Conservation (phyloP, 306 rosid species). For the Cucurbita ficifolia region DNA sequence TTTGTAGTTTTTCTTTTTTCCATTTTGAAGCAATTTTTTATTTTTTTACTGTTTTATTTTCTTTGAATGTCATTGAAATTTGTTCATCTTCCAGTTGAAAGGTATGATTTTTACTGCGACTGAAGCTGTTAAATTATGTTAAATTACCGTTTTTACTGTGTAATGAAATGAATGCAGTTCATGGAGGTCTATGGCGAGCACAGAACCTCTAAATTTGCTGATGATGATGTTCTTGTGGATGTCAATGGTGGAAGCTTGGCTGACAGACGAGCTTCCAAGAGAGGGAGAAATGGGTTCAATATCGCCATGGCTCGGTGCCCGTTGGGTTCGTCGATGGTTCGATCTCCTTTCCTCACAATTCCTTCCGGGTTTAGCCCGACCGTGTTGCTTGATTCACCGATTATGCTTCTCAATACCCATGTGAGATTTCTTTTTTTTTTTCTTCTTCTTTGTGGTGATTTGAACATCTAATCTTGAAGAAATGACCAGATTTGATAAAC, state of each 20-base stretch:
- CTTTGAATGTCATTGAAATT: background rate
- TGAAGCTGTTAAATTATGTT: background rate
- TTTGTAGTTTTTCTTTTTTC: background rate
- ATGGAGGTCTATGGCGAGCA: background rate
- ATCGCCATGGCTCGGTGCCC: constrained; percentile 28
- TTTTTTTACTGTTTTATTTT: background rate
- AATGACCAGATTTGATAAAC: background rate
- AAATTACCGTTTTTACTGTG: background rate
- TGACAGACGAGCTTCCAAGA: constrained; percentile 41
- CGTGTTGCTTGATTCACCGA: constrained; percentile 57
- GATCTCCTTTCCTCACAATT: constrained; percentile 44
- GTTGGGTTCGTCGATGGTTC: constrained; percentile 14
- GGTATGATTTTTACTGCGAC: background rate
- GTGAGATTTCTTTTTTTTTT: constrained; percentile 5
- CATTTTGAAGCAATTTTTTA: background rate
- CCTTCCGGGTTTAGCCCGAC: constrained; percentile 66
- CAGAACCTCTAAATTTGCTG: background rate
- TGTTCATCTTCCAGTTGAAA: background rate
- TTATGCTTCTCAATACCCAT: constrained; percentile 62
- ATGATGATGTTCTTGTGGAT: background rate
- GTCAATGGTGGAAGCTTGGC: constrained; percentile 26
- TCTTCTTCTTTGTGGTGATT: background rate
- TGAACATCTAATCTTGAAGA: background rate
- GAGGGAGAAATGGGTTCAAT: constrained; percentile 29
- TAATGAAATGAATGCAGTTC: background rate